Percentiles rank a stretch among this genome's conserved stretches.
phyloP scores from a whole-genome alignment of 805 yeast species.

The Pichia paraexigua region DNA sequence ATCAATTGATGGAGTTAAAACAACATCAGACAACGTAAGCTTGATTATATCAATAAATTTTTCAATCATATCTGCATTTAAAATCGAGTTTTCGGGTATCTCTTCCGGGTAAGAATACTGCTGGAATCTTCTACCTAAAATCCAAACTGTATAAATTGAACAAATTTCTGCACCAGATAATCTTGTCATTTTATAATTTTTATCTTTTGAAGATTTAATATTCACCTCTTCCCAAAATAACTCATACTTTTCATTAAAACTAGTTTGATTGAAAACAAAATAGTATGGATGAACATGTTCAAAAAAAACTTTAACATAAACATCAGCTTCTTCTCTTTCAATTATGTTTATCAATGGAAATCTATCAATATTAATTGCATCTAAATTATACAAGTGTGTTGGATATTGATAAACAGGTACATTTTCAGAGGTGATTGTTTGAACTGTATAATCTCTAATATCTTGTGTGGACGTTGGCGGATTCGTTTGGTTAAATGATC shows the following conservation, averaged over 20 bases:
- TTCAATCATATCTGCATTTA: constrained; percentile 21
- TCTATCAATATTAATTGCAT: constrained; percentile 24
- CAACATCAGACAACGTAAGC: constrained; percentile 35
- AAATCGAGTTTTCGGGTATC: constrained; percentile 15
- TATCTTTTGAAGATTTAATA: constrained; percentile 7
- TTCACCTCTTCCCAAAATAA: constrained; percentile 32
- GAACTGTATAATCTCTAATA: constrained; percentile 27
- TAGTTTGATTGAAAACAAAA: constrained; percentile 31
- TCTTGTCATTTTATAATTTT: constrained; percentile 10
- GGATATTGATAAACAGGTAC: constrained; percentile 30
- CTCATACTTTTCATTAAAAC: constrained; percentile 30
- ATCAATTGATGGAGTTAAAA: constrained; percentile 36
- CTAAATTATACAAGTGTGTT: constrained; percentile 26
- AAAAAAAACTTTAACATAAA: constrained; percentile 33
- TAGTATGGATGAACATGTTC: constrained; percentile 37
- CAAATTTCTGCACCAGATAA: constrained; percentile 33
- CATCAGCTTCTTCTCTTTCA: constrained; percentile 29
- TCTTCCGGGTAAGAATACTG: constrained; percentile 21
- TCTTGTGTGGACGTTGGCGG: constrained; percentile 31
- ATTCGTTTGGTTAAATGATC: constrained; percentile 25
- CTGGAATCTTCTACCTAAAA: constrained; percentile 31
- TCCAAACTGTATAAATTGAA: constrained; percentile 41
- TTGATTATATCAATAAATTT: constrained; percentile 35
- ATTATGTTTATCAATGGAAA: constrained; percentile 34
- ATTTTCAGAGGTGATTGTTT: constrained; percentile 28